These are phyloP conservation scores for Hymenoscyphus linearis DNA, from an alignment of 2,329 filamentous ascomycete genomes.

Conservation along the genomic window DNA sequence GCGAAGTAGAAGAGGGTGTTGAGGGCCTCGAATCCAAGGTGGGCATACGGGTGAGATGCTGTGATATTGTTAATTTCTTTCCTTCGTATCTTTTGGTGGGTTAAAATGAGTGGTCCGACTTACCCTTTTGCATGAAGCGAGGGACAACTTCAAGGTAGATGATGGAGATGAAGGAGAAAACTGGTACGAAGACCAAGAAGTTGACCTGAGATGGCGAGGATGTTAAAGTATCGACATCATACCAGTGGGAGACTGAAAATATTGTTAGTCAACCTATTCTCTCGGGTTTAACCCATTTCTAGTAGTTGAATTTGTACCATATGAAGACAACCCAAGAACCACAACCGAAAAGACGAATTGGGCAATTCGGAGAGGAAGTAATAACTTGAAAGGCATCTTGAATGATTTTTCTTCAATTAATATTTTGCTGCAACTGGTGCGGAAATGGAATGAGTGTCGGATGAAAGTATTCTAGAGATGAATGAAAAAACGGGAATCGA, in stretches of 20 bases:
- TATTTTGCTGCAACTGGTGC: conserved; percentile 21
- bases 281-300: not conserved
- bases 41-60: conserved; percentile 45
- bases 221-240: conserved; percentile 48
- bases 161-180: conserved; percentile 51
- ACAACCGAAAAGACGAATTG: conserved; percentile 42
- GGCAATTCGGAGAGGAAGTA: conserved; percentile 40
- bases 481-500: conserved; percentile 6
- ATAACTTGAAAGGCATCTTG: conserved; percentile 37
- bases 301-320: conserved; percentile 35
- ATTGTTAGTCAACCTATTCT: conserved; percentile 16
- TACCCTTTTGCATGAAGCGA: conserved; percentile 33
- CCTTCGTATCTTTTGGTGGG: not conserved
- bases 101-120: too few relatives aligned
- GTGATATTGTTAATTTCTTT: not conserved
- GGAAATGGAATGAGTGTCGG: conserved; percentile 9
- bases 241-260: conserved; percentile 53
- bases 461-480: not conserved
- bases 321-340: conserved; percentile 44
- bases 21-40: conserved; percentile 44
- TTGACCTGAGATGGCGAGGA: conserved; percentile 51
- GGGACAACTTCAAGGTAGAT: conserved; percentile 47
- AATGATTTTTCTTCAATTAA: not conserved
- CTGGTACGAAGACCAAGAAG: conserved; percentile 51
- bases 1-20: conserved; percentile 55